Evolutionary conservation across 1,284 basidiomycete genomes (phyloP), one percentile per base, ranked within the genome.

Genomic region (Somion occarium): DNA sequence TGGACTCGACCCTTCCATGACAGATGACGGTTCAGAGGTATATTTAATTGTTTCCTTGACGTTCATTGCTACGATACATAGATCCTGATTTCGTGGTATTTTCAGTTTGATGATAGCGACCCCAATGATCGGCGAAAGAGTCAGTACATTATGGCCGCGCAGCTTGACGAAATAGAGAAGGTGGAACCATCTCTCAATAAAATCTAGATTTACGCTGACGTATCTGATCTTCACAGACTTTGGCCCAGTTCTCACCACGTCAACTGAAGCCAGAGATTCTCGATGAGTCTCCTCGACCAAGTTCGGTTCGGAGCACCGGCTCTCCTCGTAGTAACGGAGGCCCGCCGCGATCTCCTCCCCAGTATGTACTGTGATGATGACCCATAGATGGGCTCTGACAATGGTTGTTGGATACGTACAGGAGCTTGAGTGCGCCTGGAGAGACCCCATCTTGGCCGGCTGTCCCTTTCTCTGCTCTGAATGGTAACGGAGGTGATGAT

Each of bases 151-250:
- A 79, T 89, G 78, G 80, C 73, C 56, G 80, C 82, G 15, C 76
- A 84, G 62, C 68, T 90, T 26, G 88, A 90, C 61, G 83, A 85
- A 65, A 83, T 90, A 47, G 87, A 90, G 63, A 76, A 75, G 72
- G 85, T 85, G 56, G 34, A 74, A 67, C n/a, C n/a, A n/a, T n/a
- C n/a, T n/a, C n/a, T n/a, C n/a, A n/a, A n/a, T n/a, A 9, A 5
- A 11, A 37, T 20, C 38, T 39, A 20, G n/a, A 20, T 20, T 18
- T 46, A 34, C 44, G 48, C 4, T 11, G 18, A 34, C 15, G n/a
- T 39, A 22, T 15, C 13, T 4, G 11, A 20, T 13, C 19, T 23
- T 5, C 3, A 30, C 18, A 88, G 85, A 79, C 76, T 48, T 73
- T 89, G 54, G 79, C 76, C 5, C 82, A 84, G 57, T 80, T 90